Evolutionary conservation across 176 grass and related monocot species (phyloP).

Genomic region (Urochloa ruziziensis): DNA sequence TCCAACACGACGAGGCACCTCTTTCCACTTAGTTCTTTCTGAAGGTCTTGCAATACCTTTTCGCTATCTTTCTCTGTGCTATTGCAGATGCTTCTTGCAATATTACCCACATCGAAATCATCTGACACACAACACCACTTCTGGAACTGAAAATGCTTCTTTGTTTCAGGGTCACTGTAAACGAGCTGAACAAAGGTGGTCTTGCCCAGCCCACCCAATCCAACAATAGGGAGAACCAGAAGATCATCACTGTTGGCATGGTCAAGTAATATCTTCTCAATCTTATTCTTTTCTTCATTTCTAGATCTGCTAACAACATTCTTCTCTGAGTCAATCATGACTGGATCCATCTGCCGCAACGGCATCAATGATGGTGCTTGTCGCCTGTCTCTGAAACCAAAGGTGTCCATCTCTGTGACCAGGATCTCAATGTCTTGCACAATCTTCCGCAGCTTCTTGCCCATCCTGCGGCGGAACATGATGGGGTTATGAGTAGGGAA

Average conservation of each 20-base stretch:
- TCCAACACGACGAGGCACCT: background rate
- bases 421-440: background rate
- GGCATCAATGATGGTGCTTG: background rate
- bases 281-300: slow-evolving; percentile 23
- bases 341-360: background rate
- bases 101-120: background rate
- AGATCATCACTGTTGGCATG: background rate
- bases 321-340: background rate
- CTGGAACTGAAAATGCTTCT: background rate
- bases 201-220: background rate
- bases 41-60: background rate
- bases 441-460: slow-evolving; percentile 32
- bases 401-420: background rate
- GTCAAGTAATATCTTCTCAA: slow-evolving; percentile 11
- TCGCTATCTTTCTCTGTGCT: background rate
- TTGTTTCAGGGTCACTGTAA: background rate
- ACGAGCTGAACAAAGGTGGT: background rate
- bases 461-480: slow-evolving; percentile 26
- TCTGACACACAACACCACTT: background rate
- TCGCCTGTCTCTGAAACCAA: background rate
- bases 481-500: background rate
- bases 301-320: slow-evolving; percentile 11
- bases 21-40: background rate
- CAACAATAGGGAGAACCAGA: background rate
- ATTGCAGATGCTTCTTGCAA: background rate